Conservation (phyloP, 2,329 filamentous ascomycete genomes). For the Sporothrix pallida region DNA sequence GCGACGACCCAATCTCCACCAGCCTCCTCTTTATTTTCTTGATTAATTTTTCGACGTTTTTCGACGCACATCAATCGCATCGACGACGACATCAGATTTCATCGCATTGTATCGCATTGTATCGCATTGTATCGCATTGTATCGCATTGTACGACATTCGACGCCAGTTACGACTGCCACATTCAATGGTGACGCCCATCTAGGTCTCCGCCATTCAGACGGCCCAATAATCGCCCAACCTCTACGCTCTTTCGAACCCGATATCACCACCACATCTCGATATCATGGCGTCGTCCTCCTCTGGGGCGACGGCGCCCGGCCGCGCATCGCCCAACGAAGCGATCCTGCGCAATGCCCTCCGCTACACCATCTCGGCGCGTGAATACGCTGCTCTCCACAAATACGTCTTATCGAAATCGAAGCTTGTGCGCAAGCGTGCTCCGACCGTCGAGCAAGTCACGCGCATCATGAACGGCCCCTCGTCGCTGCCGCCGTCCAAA, state of each 20-base stretch:
- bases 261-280: too few species aligned
- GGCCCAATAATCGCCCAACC: not conserved
- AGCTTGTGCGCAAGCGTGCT: conserved; percentile 59
- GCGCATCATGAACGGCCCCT: conserved; percentile 57
- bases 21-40: conserved; percentile 18
- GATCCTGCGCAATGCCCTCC: conserved; percentile 81
- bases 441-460: conserved; percentile 63
- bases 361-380: conserved; percentile 82
- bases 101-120: conserved; percentile 7
- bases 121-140: conserved; percentile 7
- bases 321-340: conserved; percentile 59
- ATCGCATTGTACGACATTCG: not conserved
- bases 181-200: not conserved
- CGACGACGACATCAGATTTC: not conserved
- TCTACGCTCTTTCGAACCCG: not conserved
- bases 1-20: conserved; percentile 3
- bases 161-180: not conserved
- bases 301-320: conserved; percentile 34
- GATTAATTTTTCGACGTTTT: not conserved
- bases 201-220: not conserved
- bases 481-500: conserved; percentile 28
- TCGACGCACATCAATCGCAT: not conserved
- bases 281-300: conserved; percentile 36
- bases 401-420: conserved; percentile 77
- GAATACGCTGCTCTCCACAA: conserved; percentile 87